Evolutionary conservation across 1,139 yeast genomes (phyloP).

Genomic region (Geotrichum citri-aurantii): DNA sequence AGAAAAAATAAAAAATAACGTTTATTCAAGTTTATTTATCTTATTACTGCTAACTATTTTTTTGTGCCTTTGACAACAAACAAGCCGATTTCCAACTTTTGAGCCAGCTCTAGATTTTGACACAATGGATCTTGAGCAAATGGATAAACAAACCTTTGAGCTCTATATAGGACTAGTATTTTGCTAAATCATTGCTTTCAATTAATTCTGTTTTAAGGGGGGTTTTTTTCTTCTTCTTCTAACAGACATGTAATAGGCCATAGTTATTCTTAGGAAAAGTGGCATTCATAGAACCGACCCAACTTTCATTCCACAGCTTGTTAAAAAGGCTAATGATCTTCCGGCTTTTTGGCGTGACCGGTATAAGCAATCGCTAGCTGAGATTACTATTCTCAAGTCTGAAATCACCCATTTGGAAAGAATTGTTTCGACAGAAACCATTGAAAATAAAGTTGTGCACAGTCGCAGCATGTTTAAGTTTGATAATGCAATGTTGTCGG

Average conservation of each 20-base stretch:
- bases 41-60: too few relatives aligned
- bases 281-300: neutral
- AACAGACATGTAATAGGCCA: constrained; percentile 2
- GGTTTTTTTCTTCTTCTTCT: neutral
- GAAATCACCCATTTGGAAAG: neutral
- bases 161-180: constrained; percentile 9
- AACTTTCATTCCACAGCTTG: neutral
- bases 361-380: constrained; percentile 6
- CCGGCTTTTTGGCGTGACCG: constrained; percentile 14
- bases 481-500: neutral
- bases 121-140: neutral
- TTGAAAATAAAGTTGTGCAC: neutral
- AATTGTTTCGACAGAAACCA: neutral
- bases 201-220: too few relatives aligned
- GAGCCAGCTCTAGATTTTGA: neutral
- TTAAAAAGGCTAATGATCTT: constrained; percentile 11
- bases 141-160: constrained; percentile 5
- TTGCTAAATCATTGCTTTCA: neutral
- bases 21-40: too few relatives aligned
- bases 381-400: neutral
- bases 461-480: neutral
- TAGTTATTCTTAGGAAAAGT: constrained; percentile 11
- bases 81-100: too few relatives aligned
- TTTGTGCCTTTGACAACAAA: too few relatives aligned
- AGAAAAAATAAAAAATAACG: too few relatives aligned